Base-by-base conservation (phyloP, 371 early-diverging fungal species). In the Mucor ambiguus region DNA sequence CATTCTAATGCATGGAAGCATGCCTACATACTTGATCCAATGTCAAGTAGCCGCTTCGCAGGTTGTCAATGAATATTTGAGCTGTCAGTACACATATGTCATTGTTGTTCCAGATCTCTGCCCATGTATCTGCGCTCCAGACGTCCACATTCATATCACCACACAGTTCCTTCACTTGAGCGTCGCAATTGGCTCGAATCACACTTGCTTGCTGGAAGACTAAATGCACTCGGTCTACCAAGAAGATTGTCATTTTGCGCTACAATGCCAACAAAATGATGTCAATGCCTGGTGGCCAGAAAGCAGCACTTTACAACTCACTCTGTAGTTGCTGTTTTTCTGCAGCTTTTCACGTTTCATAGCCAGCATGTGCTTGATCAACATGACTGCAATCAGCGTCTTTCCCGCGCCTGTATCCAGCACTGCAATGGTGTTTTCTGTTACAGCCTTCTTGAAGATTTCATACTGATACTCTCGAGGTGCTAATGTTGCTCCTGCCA, bases 321-420 rank as follows among this genome's bases (percentile, higher is more conserved):
- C 61, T 22, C 46, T 60, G 20, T 49, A 65, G 61, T 37, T 72
- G 60, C 54, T 65, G 69, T 43, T 58, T 33, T 28, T 12, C 24
- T 52, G n/a, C 12, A 20, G 11, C 30, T 41, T 60, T 33, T 60
- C 46, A 60, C 28, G 30, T 48, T 78, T 87, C 58, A 60, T 74
- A 9, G 44, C 59, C 3, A 78, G 79, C 69, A 92, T 84, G 65
- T 92, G 81, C 73, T 91, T 87, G 58, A 95, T 90, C 29, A 96
- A 79, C 88, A 95, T 82, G 16, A 88, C 88, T 2, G 96, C 89
- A 26, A 95, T 91, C 11, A 95, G 73, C 8, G 96, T 96, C 70
- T 96, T 95, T 20, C 97, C 97, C 22, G 90, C 88, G 6, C 97
- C 97, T 0, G 97, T 96, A 64, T 93, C 92, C 60, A 96, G 80